Percentiles rank a stretch among this genome's conserved stretches.
These are phyloP conservation scores for Paragyromitra xinjiangensis DNA, from an alignment of 495 filamentous ascomycete species.

Conservation along the genomic window DNA sequence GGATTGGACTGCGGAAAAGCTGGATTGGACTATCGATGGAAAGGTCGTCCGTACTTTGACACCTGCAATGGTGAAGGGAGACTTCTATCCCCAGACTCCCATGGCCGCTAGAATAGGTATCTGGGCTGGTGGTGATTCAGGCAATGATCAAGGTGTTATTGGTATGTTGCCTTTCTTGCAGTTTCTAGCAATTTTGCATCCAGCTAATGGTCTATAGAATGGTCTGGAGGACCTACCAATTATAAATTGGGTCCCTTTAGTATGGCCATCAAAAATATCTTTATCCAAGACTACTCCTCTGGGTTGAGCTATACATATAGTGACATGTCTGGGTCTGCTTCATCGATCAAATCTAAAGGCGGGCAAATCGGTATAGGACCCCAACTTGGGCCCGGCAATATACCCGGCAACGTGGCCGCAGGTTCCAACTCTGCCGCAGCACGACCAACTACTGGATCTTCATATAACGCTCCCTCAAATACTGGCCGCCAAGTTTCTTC, in stretches of 20 bases:
- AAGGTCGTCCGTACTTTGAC: conserved; percentile 72
- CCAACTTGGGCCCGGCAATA: conserved; percentile 49
- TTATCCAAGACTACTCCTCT: conserved; percentile 88
- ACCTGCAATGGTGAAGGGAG: conserved; percentile 67
- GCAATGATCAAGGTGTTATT: conserved; percentile 78
- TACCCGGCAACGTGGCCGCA: conserved; percentile 26
- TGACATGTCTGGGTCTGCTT: conserved; percentile 77
- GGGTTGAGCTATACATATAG: conserved; percentile 82
- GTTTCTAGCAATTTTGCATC: neutral
- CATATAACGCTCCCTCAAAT: conserved; percentile 63
- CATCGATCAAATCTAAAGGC: conserved; percentile 79
- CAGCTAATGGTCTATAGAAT: conserved; percentile 62
- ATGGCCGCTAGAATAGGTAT: conserved; percentile 85
- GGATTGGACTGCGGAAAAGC: conserved; percentile 78
- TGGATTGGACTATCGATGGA: conserved; percentile 85
- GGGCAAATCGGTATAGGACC: conserved; percentile 69
- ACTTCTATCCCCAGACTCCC: conserved; percentile 88
- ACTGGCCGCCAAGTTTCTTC: conserved; percentile 47
- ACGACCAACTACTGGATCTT: conserved; percentile 63
- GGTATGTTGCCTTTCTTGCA: conserved; percentile 60
- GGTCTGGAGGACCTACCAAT: conserved; percentile 84
- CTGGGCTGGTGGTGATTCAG: conserved; percentile 85
- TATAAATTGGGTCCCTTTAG: conserved; percentile 81
- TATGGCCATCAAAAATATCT: conserved; percentile 82
- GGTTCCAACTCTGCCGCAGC: conserved; percentile 60